Percentiles rank a stretch among this genome's conserved stretches.
Evolutionary conservation across 148 eudicot species (phyloP).

Genomic region (Agrostemma githago): DNA sequence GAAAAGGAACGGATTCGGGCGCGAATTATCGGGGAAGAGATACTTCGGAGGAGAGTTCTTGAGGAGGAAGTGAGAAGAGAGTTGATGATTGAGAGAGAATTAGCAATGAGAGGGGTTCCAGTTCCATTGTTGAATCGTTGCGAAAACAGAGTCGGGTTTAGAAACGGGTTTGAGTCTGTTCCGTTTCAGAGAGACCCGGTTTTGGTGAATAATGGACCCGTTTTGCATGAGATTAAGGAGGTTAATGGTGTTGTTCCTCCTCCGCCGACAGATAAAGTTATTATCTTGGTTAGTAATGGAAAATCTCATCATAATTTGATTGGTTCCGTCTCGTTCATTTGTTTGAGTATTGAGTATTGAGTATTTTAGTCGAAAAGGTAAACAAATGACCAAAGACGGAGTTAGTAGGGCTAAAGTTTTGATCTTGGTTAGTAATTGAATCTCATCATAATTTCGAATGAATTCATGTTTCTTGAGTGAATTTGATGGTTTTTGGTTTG

Average conservation of each 20-base stretch:
- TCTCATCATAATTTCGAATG: neutral
- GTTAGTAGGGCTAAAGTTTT: neutral
- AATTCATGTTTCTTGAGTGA: neutral
- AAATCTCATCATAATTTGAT: neutral
- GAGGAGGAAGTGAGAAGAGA: slow-evolving; percentile 71
- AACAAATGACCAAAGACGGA: too few relatives aligned
- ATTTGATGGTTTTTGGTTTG: neutral
- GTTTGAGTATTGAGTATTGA: neutral
- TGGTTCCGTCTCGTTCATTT: neutral
- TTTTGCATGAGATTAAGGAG: slow-evolving; percentile 24
- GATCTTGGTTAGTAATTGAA: neutral
- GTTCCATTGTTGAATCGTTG: slow-evolving; percentile 21
- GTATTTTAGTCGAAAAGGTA: neutral
- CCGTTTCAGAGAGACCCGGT: slow-evolving; percentile 37
- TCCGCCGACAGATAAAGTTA: slow-evolving; percentile 31
- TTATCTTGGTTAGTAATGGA: slow-evolving; percentile 43
- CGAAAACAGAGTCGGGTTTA: slow-evolving; percentile 19
- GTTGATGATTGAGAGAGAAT: slow-evolving; percentile 51
- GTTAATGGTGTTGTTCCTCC: slow-evolving; percentile 15
- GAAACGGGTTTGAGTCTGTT: slow-evolving; percentile 16
- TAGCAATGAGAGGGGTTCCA: slow-evolving; percentile 30
- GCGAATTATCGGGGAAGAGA: slow-evolving; percentile 49
- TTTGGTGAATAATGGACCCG: slow-evolving; percentile 4
- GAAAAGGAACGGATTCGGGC: slow-evolving; percentile 60
- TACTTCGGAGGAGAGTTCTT: slow-evolving; percentile 34